A percentile compares a stretch with the other conserved stretches of the same genome.
phyloP scores from a whole-genome alignment of 257 asterid genomes.

The Coffea eugenioides region DNA sequence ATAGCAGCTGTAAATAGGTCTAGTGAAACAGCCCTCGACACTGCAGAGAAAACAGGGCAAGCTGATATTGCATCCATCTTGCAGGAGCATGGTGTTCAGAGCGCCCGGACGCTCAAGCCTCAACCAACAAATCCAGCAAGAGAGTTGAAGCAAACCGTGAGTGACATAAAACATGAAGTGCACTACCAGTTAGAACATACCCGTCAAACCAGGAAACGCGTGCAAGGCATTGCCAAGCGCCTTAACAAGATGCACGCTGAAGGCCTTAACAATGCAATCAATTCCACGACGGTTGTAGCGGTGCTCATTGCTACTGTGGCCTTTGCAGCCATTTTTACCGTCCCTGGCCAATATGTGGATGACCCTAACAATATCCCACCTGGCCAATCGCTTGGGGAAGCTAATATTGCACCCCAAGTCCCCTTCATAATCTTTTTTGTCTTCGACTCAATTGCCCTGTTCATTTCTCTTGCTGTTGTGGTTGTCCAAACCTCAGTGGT shows the following conservation, averaged over 20 bases:
- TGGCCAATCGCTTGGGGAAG: conserved; percentile 47
- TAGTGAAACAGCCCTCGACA: conserved; percentile 42
- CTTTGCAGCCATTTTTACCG: conserved; percentile 47
- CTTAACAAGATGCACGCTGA: conserved; percentile 48
- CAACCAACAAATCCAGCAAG: conserved; percentile 37
- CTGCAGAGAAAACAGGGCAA: conserved; percentile 41
- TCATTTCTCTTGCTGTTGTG: conserved; percentile 53
- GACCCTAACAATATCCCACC: conserved; percentile 33
- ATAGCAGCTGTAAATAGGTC: conserved; percentile 35
- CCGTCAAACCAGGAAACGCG: conserved; percentile 39
- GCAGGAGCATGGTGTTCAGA: conserved; percentile 34
- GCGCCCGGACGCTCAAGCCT: conserved; percentile 31
- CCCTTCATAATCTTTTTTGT: conserved; percentile 42
- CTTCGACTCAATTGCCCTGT: conserved; percentile 46
- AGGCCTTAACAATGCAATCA: conserved; percentile 55
- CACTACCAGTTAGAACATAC: conserved; percentile 48
- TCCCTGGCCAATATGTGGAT: conserved; percentile 47
- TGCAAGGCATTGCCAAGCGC: conserved; percentile 49
- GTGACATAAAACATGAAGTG: conserved; percentile 53
- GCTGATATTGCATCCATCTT: conserved; percentile 26
- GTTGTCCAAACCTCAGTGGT: conserved; percentile 53
- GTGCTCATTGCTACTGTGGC: conserved; percentile 55
- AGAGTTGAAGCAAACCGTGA: conserved; percentile 46
- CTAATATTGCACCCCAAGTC: conserved; percentile 39
- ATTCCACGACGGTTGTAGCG: conserved; percentile 52